These are phyloP conservation scores for Saccharomyces hybrid DNA, from an alignment of 1,139 yeast genomes.

Conservation along the genomic window DNA sequence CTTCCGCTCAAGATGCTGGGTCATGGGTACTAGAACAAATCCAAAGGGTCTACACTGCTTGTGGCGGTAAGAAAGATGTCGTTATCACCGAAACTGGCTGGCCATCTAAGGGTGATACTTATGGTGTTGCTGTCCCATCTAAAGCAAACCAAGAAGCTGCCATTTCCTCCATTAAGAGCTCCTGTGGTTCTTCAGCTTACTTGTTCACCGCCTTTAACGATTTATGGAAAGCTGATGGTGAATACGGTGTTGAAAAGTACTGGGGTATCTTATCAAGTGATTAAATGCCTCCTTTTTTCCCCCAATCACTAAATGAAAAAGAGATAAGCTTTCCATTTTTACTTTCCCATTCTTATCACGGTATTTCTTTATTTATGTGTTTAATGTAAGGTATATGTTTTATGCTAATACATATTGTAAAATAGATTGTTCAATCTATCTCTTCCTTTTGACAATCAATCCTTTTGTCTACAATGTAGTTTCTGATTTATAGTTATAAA, in stretches of 20 bases:
- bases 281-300: not conserved
- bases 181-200: conserved; percentile 48
- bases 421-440: too few relatives aligned
- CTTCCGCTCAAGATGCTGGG: conserved; percentile 60
- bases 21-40: conserved; percentile 62
- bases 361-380: too few relatives aligned
- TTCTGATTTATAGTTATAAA: too few relatives aligned
- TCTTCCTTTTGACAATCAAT: too few relatives aligned
- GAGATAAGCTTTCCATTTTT: not conserved
- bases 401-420: too few relatives aligned
- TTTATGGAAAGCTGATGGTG: conserved; percentile 67
- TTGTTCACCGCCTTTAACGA: conserved; percentile 70
- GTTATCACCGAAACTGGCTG: conserved; percentile 74
- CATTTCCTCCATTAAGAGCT: conserved; percentile 44
- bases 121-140: conserved; percentile 64
- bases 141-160: conserved; percentile 53
- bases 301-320: not conserved
- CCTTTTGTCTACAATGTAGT: too few relatives aligned
- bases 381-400: too few relatives aligned
- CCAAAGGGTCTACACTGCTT: conserved; percentile 54
- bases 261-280: conserved; percentile 48
- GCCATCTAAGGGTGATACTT: conserved; percentile 64
- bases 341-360: not conserved
- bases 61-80: conserved; percentile 51
- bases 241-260: conserved; percentile 58